These are phyloP conservation scores for Ceratocystis papillata DNA, from an alignment of 2,329 filamentous ascomycete genomes.

Conservation along the genomic window DNA sequence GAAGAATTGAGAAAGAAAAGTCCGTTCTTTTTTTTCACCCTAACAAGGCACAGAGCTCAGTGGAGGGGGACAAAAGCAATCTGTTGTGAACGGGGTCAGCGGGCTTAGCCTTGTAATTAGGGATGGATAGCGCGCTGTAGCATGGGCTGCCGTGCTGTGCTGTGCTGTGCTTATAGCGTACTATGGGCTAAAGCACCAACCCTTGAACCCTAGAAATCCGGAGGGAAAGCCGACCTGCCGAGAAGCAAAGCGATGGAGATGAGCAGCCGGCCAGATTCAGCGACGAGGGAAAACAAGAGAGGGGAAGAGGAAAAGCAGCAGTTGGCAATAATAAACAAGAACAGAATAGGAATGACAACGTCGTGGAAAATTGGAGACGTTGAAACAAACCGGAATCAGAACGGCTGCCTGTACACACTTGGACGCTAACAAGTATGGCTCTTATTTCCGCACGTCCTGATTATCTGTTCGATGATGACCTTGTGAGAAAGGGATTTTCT, in stretches of 20 bases:
- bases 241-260: no score
- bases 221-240: no score
- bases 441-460: background rate
- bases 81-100: background rate
- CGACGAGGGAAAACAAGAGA: no score
- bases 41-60: background rate
- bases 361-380: background rate
- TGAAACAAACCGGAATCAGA: background rate
- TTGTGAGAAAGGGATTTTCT: background rate
- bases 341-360: background rate
- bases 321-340: background rate
- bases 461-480: no score
- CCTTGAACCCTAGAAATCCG: no score
- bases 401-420: background rate
- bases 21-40: no score
- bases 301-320: background rate
- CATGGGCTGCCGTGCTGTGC: no score
- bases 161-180: no score
- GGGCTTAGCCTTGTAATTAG: no score
- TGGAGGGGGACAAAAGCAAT: background rate
- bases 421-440: background rate
- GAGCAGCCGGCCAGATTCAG: no score
- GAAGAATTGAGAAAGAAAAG: constrained; percentile 9
- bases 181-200: no score
- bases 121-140: no score